Evolutionary conservation across 495 filamentous ascomycete species (phyloP).

Genomic region (Lasiosphaeria miniovina): DNA sequence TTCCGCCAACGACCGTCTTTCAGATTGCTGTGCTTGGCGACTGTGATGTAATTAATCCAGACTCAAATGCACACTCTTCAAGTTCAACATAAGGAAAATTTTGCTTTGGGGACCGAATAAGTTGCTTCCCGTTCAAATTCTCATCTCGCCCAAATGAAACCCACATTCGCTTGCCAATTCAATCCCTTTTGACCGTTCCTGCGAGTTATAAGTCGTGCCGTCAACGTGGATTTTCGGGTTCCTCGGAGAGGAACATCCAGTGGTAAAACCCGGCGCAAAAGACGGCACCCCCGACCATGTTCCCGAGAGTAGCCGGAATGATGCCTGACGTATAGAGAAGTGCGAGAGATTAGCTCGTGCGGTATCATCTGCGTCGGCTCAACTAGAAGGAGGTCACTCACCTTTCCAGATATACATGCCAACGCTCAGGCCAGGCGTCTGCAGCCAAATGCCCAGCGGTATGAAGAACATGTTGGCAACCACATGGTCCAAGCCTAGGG

Average conservation of each 20-base stretch:
- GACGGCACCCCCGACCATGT: constrained; percentile 54
- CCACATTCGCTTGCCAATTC: too few relatives aligned
- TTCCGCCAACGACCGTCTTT: too few relatives aligned
- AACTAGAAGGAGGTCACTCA: constrained; percentile 1
- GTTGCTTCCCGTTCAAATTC: too few relatives aligned
- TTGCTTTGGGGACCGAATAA: too few relatives aligned
- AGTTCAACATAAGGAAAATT: too few relatives aligned
- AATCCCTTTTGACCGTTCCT: not conserved
- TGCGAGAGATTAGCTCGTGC: constrained; percentile 3
- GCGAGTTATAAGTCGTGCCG: constrained; percentile 18
- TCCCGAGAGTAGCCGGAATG: constrained; percentile 57
- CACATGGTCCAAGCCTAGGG: constrained; percentile 59
- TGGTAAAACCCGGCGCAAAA: constrained; percentile 52
- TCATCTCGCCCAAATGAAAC: too few relatives aligned
- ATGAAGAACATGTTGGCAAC: constrained; percentile 67
- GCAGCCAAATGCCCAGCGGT: constrained; percentile 54
- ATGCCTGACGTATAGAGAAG: constrained; percentile 30
- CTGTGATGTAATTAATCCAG: too few relatives aligned
- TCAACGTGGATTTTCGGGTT: constrained; percentile 20
- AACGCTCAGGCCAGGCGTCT: constrained; percentile 47
- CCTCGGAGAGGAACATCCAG: constrained; percentile 46
- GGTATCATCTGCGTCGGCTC: not conserved
- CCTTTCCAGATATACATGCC: constrained; percentile 63
- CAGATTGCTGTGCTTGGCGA: too few relatives aligned
- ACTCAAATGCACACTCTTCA: too few relatives aligned